Evolutionary conservation across 371 early-diverging fungal genomes (phyloP), one percentile per base, ranked within the genome.

Genomic region (Nematocida displodere): DNA sequence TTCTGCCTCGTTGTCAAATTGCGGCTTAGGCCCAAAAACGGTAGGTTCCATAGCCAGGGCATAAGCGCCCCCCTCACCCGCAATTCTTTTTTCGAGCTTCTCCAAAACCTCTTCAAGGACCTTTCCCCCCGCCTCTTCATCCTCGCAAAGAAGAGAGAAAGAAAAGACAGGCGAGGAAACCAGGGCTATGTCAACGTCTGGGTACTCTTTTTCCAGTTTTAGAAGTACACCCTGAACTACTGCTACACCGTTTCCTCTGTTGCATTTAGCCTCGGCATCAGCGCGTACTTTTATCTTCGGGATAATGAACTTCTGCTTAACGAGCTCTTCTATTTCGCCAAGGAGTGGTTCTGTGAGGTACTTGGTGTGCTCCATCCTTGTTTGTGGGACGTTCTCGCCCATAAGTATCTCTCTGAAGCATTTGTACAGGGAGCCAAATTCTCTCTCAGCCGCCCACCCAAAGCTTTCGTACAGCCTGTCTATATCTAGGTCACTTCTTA

Each of bases 371-470:
- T 54, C 66, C 15, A 81, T 4, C 20, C 61, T 71, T 4, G 20
- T 71, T 63, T 79, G 75, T 11, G 78, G 64, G 13, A 66, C 52
- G 22, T 65, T 40, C 55, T 82, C 80, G 37, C 65, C 78, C 22
- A 54, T 37, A 39, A 80, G 77, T 15, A 91, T 91, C 4, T 91
- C 87, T 59, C 94, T 91, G 90, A 86, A 86, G 77, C 92, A 87
- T 34, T 93, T 93, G 54, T 89, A 79, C 86, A 94, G 91, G 92
- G 84, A 94, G 91, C 96, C 95, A 84, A 90, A 95, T 86, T 94
- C 91, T 83, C 86, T 88, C 83, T 94, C 94, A 67, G 95, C 87
- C n/a, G 92, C 94, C 94, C 96, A 98, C 31, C 92, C 93, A 81
- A 93, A 87, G 64, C 87, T 80, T 66, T 88, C 86, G 83, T 97